Evolutionary conservation across 2,329 filamentous ascomycete species (phyloP), one percentile per base, ranked within the genome.

Genomic region (Ceratocystis ficicola): DNA sequence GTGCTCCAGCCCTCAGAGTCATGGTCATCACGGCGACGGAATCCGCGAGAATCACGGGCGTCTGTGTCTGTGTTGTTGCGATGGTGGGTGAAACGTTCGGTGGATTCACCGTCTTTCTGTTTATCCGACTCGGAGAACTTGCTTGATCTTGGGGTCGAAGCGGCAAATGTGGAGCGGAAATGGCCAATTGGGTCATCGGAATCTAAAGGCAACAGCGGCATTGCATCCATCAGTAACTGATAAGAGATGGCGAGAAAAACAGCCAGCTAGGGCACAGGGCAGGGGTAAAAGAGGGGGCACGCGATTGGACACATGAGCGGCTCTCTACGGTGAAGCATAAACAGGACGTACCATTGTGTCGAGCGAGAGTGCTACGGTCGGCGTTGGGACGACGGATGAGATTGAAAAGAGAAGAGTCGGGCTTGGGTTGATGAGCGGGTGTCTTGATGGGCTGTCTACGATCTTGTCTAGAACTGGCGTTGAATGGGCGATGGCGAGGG

Each of bases 1-100:
- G 81, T 86, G 70, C 83, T 89, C 88, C 88, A 90, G 63, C 87
- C 86, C 65, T 91, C 87, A 68, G 78, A 81, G 65, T 89, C 87
- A 68, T 80, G 78, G 48, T 86, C 83, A 61, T 82, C 80, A 28
- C 77, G 78, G 44, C 81, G 82, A 61, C 82, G 83, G 65, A 81
- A 64, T 12, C 52, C 62, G n/a, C 62, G 62, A 15, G 44, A 44
- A 46, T 84, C 80, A 63, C 80, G 79, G 64, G 25, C 61, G 25
- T 74, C 75, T 30, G 77, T 76, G 22, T 85, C 83, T 22, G 75
- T 71, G 25, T 84, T 81, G 55, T 76, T 77, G 67, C 76, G 77
- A 57, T 65, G 61, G 28, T 81, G 80, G 69, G 71, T 73, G 72
- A 85, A 86, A 46, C 86, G 83, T 65, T 86, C 84, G 68, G 77